Evolutionary conservation across 768 basidiomycete genomes (phyloP).

Genomic region (Mycena olivaceomarginata): DNA sequence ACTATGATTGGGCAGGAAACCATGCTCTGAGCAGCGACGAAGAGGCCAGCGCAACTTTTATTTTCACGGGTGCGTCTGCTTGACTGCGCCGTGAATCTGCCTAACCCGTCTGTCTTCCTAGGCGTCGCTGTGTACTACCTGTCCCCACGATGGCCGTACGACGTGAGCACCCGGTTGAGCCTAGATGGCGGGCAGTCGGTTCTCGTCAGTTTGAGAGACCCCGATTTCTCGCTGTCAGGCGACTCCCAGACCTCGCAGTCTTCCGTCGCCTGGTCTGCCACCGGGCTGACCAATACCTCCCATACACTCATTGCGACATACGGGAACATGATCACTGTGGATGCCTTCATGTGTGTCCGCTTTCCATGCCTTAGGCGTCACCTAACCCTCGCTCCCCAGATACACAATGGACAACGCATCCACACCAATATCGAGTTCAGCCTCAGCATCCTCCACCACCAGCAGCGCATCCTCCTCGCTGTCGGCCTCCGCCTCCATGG

Average conservation of each 20-base stretch:
- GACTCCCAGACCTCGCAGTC: constrained; percentile 18
- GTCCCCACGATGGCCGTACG: constrained; percentile 39
- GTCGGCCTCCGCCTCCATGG: background rate
- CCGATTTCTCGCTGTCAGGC: constrained; percentile 15
- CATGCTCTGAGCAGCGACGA: constrained; percentile 37
- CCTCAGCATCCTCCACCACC: background rate
- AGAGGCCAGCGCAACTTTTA: constrained; percentile 27
- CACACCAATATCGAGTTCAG: background rate
- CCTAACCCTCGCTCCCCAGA: background rate
- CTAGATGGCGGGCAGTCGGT: constrained; percentile 20
- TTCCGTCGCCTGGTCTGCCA: constrained; percentile 32
- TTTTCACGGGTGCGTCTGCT: constrained; percentile 33
- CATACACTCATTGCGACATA: constrained; percentile 34
- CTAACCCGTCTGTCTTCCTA: background rate
- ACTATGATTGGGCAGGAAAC: constrained; percentile 25
- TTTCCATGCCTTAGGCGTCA: background rate
- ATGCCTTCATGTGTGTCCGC: constrained; percentile 38
- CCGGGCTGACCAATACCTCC: constrained; percentile 19
- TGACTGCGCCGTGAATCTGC: background rate
- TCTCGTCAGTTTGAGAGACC: constrained; percentile 37
- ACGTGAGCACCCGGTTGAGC: constrained; percentile 28
- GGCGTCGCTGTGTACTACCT: constrained; percentile 42
- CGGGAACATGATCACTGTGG: constrained; percentile 32
- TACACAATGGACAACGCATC: constrained; percentile 22
- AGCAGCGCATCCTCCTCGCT: background rate